Base-by-base conservation (phyloP, 495 filamentous ascomycete genomes). In the Cudoniella acicularis region DNA sequence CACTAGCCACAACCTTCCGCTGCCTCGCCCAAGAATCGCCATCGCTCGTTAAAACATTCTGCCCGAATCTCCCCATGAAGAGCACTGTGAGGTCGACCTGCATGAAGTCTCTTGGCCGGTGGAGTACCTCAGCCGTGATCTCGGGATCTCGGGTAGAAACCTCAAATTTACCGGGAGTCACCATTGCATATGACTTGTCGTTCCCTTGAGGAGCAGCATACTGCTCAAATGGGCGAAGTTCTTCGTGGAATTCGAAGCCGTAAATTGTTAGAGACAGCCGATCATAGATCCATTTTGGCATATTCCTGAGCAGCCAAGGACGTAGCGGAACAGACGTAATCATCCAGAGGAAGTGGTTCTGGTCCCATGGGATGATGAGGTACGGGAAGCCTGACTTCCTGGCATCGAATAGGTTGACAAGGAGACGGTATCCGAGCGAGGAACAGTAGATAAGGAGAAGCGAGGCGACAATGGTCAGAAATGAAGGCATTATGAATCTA, bases 1-100 rank as follows among this genome's bases (percentile, higher is more conserved):
- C 65, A 30, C 52, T 24, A 10, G 69, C 61, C 6, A 71, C 52
- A 21, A 69, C 53, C 47, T 63, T 69, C 23, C 69, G 46, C 20
- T 71, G 69, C 26, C 67, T 57, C 11, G 62, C 49, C 69, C 69
- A 71, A 59, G 30, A 40, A 23, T 69, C 63, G 16, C 65, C 64
- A 65, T 68, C 51, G 17, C 51, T 59, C 1, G 62, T 71, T 41
- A 71, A 54, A 21, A 69, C 57, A 60, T 69, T 71, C 16, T 53
- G 56, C 22, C 67, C 69, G 30, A 69, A 68, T 45, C 56, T 54
- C 20, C 18, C 64, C 46, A 70, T 57, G 40, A 68, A 62, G 20
- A 68, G 18, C 21, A 48, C 54, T 18, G 54, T 49, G 17, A 67
- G 27, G 18, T 56, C 61, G 11, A 53, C 10, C 30, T 61, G 59